Evolutionary conservation across 1,139 yeast genomes (phyloP).

Genomic region (Sugiyamaella japonica): DNA sequence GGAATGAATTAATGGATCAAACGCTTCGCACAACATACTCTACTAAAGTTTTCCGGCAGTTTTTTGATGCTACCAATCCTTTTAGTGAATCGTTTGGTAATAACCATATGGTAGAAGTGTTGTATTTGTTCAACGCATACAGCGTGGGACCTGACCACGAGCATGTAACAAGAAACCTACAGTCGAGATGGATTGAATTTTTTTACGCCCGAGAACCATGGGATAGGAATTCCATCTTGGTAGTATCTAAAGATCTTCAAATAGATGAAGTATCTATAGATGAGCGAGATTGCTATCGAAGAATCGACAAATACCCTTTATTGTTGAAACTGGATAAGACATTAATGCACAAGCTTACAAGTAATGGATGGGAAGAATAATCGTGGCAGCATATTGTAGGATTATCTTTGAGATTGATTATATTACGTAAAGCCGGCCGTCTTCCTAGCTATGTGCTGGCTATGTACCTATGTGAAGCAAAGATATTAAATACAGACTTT

Average conservation of each 20-base stretch:
- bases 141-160: conserved; percentile 21
- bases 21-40: conserved; percentile 17
- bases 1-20: conserved; percentile 24
- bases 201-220: conserved; percentile 32
- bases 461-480: neutral
- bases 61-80: conserved; percentile 36
- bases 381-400: too few relatives aligned
- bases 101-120: conserved; percentile 38
- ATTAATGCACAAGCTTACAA: conserved; percentile 6
- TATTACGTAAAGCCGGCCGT: too few relatives aligned
- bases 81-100: conserved; percentile 30
- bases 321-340: neutral
- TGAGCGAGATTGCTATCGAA: conserved; percentile 6
- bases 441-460: neutral
- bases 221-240: conserved; percentile 21
- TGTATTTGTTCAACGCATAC: conserved; percentile 34
- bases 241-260: conserved; percentile 7
- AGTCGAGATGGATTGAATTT: conserved; percentile 31
- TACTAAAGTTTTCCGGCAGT: conserved; percentile 30
- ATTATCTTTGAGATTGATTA: too few relatives aligned
- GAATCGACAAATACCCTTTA: conserved; percentile 11
- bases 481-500: neutral
- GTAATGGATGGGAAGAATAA: conserved; percentile 9
- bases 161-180: conserved; percentile 25
- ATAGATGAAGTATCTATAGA: conserved; percentile 10